phyloP scores from a whole-genome alignment of 2,329 filamentous ascomycete genomes.

The Trichophyton benhamiae region DNA sequence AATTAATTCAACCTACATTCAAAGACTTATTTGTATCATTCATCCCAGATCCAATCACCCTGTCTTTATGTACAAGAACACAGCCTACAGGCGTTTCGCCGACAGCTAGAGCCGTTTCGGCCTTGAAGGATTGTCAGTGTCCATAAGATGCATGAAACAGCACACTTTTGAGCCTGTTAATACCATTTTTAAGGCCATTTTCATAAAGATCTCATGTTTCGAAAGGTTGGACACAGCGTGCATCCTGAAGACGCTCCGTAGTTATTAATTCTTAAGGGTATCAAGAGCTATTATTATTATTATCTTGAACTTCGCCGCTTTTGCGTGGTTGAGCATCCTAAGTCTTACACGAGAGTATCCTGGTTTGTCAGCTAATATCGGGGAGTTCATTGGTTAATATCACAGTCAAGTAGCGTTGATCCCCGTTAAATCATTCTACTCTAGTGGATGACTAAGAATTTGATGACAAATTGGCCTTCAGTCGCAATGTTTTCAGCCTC shows the following conservation, averaged over 20 bases:
- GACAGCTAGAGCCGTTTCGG: conserved; percentile 66
- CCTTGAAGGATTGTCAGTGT: conserved; percentile 39
- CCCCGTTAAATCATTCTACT: no score
- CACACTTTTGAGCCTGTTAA: conserved; percentile 1
- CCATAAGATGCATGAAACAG: background rate
- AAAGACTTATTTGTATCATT: conserved; percentile 91
- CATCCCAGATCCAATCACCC: conserved; percentile 80
- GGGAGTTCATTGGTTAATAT: no score
- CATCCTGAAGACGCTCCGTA: background rate
- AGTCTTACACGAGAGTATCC: no score
- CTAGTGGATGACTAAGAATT: no score
- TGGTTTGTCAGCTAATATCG: no score
- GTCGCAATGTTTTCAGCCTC: no score
- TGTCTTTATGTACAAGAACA: conserved; percentile 69
- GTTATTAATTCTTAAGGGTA: background rate
- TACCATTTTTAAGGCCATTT: conserved; percentile 78
- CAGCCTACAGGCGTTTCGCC: conserved; percentile 96
- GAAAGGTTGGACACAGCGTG: background rate
- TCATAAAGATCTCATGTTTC: conserved; percentile 58
- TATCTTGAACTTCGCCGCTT: no score
- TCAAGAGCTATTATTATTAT: no score
- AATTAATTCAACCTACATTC: conserved; percentile 36
- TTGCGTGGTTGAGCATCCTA: no score
- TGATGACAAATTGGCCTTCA: no score
- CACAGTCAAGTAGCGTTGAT: no score